Evolutionary conservation across 2,329 filamentous ascomycete genomes (phyloP), one percentile per base, ranked within the genome.

Genomic region (Stemphylium vesicarium): DNA sequence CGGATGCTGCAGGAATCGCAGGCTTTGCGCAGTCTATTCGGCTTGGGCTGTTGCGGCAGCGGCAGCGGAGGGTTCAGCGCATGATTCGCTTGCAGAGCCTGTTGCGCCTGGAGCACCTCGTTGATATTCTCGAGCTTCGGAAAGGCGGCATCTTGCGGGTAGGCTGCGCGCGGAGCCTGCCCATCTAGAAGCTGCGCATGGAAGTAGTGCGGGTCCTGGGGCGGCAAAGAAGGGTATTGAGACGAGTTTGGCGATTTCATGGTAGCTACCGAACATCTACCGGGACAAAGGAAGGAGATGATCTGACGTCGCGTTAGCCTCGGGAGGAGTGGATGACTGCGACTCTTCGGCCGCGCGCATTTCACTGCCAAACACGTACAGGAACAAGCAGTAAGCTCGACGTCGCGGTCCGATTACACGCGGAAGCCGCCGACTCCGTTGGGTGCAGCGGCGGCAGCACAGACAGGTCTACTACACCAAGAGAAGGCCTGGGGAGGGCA

Each of bases 1-100:
- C 75, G 73, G 39, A 75, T 75, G 60, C 74, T 77, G 59, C 75
- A 78, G 39, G 75, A 76, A 57, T 78, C 75, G 66, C 75, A 78
- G 24, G 75, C 75, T 47, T 77, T 76, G 56, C 74, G 67, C 62
- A 77, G 51, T 22, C 74, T 66, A 42, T 75, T 76, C 29, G 71
- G 63, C 64, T 75, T 76, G 35, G 62, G 57, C 46, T 65, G 68
- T 44, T 64, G 62, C 45, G 40, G 18, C 31, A 20, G 20, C 20
- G 20, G 20, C 20, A 37, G 49, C 31, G 57, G 50, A 22, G 56
- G 51, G 53, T 60, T 64, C 59, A 75, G 50, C 43, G 67, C 71
- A 53, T 74, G 70, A 44, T 65, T 75, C 32, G 71, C 71, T 45
- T 74, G 72, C 39, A 72, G 65, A 11, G 72, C 72, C 50, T 75